These are phyloP conservation scores for Russula vinacea DNA, from an alignment of 768 basidiomycete genomes.

Conservation along the genomic window DNA sequence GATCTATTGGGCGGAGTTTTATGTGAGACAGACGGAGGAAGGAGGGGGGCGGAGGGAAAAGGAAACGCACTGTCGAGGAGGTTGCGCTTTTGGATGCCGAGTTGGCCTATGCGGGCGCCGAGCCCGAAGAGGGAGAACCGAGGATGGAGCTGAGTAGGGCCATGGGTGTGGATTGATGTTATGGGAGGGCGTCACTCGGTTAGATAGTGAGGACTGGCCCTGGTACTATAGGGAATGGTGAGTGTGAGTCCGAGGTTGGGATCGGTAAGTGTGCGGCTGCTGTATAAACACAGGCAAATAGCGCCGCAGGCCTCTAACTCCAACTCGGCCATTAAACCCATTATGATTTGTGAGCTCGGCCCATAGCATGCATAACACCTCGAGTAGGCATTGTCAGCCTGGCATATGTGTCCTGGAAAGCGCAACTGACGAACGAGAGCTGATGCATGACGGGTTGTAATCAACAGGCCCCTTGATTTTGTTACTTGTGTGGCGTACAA, in stretches of 20 bases:
- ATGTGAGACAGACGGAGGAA: not conserved
- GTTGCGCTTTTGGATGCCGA: conserved; percentile 78
- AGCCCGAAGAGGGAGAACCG: conserved; percentile 84
- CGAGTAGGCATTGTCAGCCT: too few relatives aligned
- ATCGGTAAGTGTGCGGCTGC: not conserved
- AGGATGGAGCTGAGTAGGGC: conserved; percentile 64
- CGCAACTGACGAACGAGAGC: too few relatives aligned
- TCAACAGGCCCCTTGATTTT: too few relatives aligned
- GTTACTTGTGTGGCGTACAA: not conserved
- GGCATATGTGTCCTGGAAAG: too few relatives aligned
- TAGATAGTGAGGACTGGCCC: not conserved
- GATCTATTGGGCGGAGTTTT: conserved; percentile 46
- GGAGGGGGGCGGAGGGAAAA: not conserved
- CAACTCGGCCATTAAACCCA: too few relatives aligned
- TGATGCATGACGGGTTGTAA: too few relatives aligned
- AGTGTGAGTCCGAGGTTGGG: not conserved
- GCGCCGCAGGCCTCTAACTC: too few relatives aligned
- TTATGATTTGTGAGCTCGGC: too few relatives aligned
- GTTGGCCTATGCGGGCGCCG: conserved; percentile 78
- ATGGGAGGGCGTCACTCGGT: not conserved
- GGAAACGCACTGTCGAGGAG: conserved; percentile 70
- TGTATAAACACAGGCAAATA: not conserved
- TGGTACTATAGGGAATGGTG: not conserved
- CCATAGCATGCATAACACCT: too few relatives aligned
- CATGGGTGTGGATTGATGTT: conserved; percentile 41